phyloP scores from a whole-genome alignment of 257 asterid species.

The Nicotiana undulata region DNA sequence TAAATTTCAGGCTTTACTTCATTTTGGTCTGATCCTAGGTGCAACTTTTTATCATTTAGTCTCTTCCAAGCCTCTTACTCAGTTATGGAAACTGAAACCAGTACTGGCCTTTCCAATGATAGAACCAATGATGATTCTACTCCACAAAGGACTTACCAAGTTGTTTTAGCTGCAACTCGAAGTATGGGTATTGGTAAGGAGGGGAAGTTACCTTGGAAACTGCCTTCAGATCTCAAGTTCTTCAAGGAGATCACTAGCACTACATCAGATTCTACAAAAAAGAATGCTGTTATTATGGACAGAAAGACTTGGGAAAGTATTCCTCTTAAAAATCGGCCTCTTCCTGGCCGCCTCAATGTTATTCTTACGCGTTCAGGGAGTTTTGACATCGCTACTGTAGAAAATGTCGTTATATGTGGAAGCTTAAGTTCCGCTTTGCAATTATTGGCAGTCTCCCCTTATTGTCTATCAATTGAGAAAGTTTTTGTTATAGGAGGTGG shows the following conservation, averaged over 20 bases:
- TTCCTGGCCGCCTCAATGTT: slow-evolving; percentile 83
- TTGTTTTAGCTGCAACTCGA: slow-evolving; percentile 83
- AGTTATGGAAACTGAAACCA: slow-evolving; percentile 42
- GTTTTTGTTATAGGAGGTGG: slow-evolving; percentile 93
- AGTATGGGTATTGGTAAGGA: slow-evolving; percentile 95
- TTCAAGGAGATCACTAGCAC: slow-evolving; percentile 68
- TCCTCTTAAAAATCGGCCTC: slow-evolving; percentile 62
- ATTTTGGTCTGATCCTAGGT: slow-evolving; percentile 8
- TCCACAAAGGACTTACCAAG: slow-evolving; percentile 57
- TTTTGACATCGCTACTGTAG: slow-evolving; percentile 35
- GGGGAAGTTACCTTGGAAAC: slow-evolving; percentile 77
- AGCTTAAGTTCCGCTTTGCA: slow-evolving; percentile 58
- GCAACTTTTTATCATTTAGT: background rate
- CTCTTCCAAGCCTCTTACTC: slow-evolving; percentile 16
- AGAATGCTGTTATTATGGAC: slow-evolving; percentile 89
- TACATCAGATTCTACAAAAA: slow-evolving; percentile 53
- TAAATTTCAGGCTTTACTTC: slow-evolving; percentile 8
- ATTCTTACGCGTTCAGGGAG: slow-evolving; percentile 68
- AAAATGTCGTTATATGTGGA: slow-evolving; percentile 53
- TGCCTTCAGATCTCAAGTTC: slow-evolving; percentile 79
- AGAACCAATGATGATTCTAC: slow-evolving; percentile 13
- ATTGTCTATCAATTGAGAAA: slow-evolving; percentile 50
- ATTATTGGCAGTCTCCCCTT: slow-evolving; percentile 59
- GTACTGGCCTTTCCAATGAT: slow-evolving; percentile 30
- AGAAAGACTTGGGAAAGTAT: slow-evolving; percentile 98